These are phyloP conservation scores for Somion occarium DNA, from an alignment of 1,284 basidiomycete species.

Conservation along the genomic window DNA sequence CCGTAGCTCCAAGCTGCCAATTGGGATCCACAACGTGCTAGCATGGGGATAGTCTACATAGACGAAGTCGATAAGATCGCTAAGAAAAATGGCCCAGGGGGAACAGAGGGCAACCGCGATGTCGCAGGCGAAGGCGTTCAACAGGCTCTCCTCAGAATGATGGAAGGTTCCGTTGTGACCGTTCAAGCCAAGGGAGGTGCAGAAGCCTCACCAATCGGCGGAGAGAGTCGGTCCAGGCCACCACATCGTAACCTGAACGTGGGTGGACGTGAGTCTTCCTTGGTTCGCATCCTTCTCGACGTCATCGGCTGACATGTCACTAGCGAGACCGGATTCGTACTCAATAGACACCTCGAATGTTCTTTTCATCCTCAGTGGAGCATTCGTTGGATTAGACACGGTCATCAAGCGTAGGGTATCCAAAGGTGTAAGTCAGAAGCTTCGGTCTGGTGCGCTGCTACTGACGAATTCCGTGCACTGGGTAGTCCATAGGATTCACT, in stretches of 20 bases:
- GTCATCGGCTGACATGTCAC: neutral
- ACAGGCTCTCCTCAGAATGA: slow-evolving; percentile 86
- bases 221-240: slow-evolving; percentile 43
- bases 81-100: slow-evolving; percentile 54
- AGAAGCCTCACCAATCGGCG: slow-evolving; percentile 37
- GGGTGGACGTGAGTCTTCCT: slow-evolving; percentile 28
- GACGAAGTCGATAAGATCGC: slow-evolving; percentile 96
- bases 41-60: slow-evolving; percentile 91
- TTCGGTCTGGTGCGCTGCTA: neutral
- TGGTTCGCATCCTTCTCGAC: neutral
- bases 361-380: slow-evolving; percentile 88
- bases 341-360: slow-evolving; percentile 86
- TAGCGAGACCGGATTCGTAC: slow-evolving; percentile 65
- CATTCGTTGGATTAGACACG: slow-evolving; percentile 89
- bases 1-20: slow-evolving; percentile 77
- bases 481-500: slow-evolving; percentile 84
- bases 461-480: neutral
- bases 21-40: slow-evolving; percentile 82
- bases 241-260: slow-evolving; percentile 27
- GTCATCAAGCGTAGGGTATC: slow-evolving; percentile 75
- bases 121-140: slow-evolving; percentile 97
- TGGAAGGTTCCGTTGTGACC: slow-evolving; percentile 86
- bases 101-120: slow-evolving; percentile 76
- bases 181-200: slow-evolving; percentile 69
- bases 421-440: slow-evolving; percentile 64